phyloP scores from a whole-genome alignment of 768 basidiomycete genomes.

The Podaxis sp. region DNA sequence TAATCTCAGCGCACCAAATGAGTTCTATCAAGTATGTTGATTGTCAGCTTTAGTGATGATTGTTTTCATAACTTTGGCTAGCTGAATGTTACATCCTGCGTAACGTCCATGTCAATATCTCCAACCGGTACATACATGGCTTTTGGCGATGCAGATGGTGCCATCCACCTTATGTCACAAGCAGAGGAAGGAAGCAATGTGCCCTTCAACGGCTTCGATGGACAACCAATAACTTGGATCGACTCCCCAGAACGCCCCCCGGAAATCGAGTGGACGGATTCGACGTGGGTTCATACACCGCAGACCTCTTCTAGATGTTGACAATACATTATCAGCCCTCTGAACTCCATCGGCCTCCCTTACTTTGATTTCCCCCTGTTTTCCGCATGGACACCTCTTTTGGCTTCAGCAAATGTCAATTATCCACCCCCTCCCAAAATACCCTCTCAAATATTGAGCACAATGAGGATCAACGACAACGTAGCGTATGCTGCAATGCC shows the following conservation, averaged over 20 bases:
- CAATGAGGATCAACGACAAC: constrained; percentile 86
- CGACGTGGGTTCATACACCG: constrained; percentile 54
- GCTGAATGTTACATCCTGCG: constrained; percentile 71
- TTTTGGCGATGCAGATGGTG: constrained; percentile 86
- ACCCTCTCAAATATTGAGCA: constrained; percentile 69
- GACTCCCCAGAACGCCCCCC: constrained; percentile 68
- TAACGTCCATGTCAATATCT: constrained; percentile 80
- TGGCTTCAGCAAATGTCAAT: constrained; percentile 37
- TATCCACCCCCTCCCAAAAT: constrained; percentile 77
- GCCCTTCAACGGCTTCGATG: constrained; percentile 90
- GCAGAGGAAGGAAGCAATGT: constrained; percentile 56
- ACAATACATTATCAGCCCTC: constrained; percentile 50
- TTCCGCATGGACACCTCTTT: constrained; percentile 61
- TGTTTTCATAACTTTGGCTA: constrained; percentile 25
- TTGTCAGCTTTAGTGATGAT: not conserved
- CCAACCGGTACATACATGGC: constrained; percentile 90
- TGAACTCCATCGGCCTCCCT: constrained; percentile 88
- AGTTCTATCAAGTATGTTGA: constrained; percentile 76
- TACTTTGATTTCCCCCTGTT: constrained; percentile 73
- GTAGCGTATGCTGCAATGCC: constrained; percentile 89
- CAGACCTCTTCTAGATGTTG: not conserved
- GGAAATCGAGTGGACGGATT: constrained; percentile 76
- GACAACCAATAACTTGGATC: constrained; percentile 83
- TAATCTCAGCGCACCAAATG: constrained; percentile 61
- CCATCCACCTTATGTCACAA: constrained; percentile 78